Percentiles rank a stretch among this genome's conserved stretches.
phyloP scores from a whole-genome alignment of 2,329 filamentous ascomycete species.

The Bipolaris victoriae region DNA sequence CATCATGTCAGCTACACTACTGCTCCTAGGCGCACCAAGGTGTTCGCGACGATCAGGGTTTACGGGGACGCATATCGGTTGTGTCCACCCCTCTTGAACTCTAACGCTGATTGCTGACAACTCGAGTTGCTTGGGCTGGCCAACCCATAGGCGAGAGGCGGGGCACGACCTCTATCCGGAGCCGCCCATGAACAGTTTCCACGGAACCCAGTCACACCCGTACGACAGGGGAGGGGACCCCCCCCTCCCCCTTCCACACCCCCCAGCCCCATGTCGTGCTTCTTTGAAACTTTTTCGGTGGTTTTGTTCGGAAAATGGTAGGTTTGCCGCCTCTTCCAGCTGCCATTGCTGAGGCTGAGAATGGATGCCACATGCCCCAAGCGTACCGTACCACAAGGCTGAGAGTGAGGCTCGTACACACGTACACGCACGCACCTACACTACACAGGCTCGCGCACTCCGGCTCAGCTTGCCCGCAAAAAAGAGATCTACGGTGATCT shows the following conservation, averaged over 20 bases:
- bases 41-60: constrained; percentile 2
- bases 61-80: background rate
- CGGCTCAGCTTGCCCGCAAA: constrained; percentile 11
- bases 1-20: background rate
- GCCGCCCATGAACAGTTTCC: background rate
- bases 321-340: background rate
- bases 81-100: background rate
- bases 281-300: background rate
- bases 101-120: background rate
- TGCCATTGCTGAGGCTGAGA: background rate
- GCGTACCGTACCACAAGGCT: background rate
- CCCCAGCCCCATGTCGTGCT: background rate
- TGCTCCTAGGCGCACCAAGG: background rate
- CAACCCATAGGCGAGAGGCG: background rate
- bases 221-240: background rate
- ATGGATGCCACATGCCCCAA: background rate
- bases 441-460: constrained; percentile 3
- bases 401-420: background rate
- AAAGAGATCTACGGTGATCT: constrained; percentile 24
- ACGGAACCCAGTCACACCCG: background rate
- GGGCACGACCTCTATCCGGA: constrained; percentile 2
- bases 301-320: background rate
- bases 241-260: too few species aligned
- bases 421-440: background rate
- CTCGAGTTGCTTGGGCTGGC: too few species aligned